Conservation (phyloP, 148 eudicot species). For the Nyssa sinensis region DNA sequence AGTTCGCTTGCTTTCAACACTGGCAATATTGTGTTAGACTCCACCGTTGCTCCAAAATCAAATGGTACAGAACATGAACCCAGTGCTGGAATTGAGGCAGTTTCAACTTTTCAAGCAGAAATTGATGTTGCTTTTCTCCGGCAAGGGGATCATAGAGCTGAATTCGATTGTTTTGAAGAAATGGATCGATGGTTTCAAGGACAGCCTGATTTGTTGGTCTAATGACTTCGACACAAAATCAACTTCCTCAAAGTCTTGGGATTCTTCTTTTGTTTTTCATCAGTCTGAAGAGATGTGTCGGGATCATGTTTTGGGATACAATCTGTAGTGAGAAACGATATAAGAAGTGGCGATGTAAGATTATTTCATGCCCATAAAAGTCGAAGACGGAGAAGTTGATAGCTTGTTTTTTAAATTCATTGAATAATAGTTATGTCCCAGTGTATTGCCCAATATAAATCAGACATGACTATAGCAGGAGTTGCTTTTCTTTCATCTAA, state of each 20-base stretch:
- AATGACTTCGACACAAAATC: conserved; percentile 33
- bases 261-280: conserved; percentile 20
- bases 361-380: conserved; percentile 13
- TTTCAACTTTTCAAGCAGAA: conserved; percentile 32
- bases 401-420: too few species aligned
- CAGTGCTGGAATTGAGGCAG: conserved; percentile 14
- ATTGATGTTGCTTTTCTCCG: conserved; percentile 18
- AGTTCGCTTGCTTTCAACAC: conserved; percentile 10
- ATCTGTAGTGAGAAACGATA: conserved; percentile 13
- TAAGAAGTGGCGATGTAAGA: neutral
- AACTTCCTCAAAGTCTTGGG: conserved; percentile 41
- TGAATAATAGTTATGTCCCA: too few species aligned
- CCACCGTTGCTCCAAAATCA: conserved; percentile 9
- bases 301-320: conserved; percentile 30
- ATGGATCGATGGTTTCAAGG: conserved; percentile 35
- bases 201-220: conserved; percentile 42
- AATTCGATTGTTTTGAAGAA: conserved; percentile 42
- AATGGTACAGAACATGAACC: conserved; percentile 4
- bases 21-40: conserved; percentile 12
- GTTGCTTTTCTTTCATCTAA: too few species aligned
- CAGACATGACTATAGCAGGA: too few species aligned
- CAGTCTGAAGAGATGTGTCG: conserved; percentile 33
- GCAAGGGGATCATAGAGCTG: conserved; percentile 16
- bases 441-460: too few species aligned
- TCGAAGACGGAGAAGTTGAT: conserved; percentile 5